A percentile compares a stretch with the other conserved stretches of the same genome.
Evolutionary conservation across 805 yeast species (phyloP).

Genomic region (Pichia californica): DNA sequence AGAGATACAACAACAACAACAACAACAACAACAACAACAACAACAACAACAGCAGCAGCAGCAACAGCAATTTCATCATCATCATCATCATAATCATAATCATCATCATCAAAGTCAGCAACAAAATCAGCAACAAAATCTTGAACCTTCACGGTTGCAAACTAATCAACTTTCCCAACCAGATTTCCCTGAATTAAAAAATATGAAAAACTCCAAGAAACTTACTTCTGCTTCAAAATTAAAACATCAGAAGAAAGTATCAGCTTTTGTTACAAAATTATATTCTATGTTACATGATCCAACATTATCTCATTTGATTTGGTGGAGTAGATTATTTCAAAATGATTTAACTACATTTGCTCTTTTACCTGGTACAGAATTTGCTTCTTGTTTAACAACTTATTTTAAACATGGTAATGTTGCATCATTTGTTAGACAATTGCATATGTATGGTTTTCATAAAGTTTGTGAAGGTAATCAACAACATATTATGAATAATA

Average conservation of each 20-base stretch:
- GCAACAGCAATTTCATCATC: background rate
- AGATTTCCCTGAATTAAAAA: background rate
- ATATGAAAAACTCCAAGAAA: conserved; percentile 2
- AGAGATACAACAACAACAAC: background rate
- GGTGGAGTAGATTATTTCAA: conserved; percentile 51
- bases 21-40: conserved; percentile 1
- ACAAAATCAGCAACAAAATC: too few species aligned
- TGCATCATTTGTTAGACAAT: conserved; percentile 72
- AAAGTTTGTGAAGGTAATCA: conserved; percentile 45
- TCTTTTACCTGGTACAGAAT: conserved; percentile 56
- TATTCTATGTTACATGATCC: conserved; percentile 57
- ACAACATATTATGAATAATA: conserved; percentile 18
- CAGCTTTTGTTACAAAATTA: conserved; percentile 60
- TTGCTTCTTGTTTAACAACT: conserved; percentile 52
- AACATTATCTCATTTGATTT: conserved; percentile 45
- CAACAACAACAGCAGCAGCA: conserved; percentile 5
- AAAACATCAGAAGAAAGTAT: conserved; percentile 33
- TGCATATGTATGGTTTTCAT: conserved; percentile 77
- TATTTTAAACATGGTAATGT: conserved; percentile 94
- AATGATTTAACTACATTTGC: conserved; percentile 51
- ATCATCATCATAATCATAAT: too few species aligned
- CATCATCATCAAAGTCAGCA: too few species aligned
- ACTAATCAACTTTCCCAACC: background rate
- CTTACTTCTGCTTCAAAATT: conserved; percentile 1
- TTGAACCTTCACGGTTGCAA: background rate